Evolutionary conservation across 192 early-diverging fungal species (phyloP).

Genomic region (Chytriomyces hyalinus): DNA sequence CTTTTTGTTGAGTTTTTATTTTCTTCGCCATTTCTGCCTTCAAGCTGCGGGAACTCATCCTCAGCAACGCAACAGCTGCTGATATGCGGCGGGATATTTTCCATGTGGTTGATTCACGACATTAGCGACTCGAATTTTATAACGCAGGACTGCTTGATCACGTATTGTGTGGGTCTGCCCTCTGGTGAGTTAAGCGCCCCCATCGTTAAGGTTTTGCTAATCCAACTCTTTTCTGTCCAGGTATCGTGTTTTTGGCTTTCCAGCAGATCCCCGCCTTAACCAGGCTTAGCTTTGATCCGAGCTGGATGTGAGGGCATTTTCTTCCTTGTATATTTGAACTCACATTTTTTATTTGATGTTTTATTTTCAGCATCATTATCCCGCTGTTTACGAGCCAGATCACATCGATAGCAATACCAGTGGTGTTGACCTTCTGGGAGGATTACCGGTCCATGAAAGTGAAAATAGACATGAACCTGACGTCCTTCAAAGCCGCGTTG

Average conservation of each 20-base stretch:
- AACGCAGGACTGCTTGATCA: neutral
- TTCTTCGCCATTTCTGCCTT: too few relatives aligned
- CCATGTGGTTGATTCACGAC: conserved; percentile 1
- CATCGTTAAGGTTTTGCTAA: neutral
- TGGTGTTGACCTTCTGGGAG: neutral
- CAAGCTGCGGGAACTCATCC: neutral
- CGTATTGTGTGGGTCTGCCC: neutral
- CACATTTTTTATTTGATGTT: neutral
- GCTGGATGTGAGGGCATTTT: conserved; percentile 5
- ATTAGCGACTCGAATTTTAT: conserved; percentile 9
- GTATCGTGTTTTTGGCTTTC: neutral
- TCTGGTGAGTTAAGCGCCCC: neutral
- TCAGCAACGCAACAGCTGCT: neutral
- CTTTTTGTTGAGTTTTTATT: neutral
- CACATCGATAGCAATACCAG: neutral
- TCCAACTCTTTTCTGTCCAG: neutral
- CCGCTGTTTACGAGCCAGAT: neutral
- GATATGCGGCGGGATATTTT: conserved; percentile 8
- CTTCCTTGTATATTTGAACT: neutral
- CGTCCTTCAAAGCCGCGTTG: conserved; percentile 2
- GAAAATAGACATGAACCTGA: neutral
- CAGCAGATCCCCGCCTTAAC: neutral
- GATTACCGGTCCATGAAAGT: neutral
- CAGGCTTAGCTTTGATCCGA: neutral
- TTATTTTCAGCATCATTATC: neutral